These are phyloP conservation scores for Papiliotrema fonsecae DNA, from an alignment of 1,284 basidiomycete genomes.

Conservation along the genomic window DNA sequence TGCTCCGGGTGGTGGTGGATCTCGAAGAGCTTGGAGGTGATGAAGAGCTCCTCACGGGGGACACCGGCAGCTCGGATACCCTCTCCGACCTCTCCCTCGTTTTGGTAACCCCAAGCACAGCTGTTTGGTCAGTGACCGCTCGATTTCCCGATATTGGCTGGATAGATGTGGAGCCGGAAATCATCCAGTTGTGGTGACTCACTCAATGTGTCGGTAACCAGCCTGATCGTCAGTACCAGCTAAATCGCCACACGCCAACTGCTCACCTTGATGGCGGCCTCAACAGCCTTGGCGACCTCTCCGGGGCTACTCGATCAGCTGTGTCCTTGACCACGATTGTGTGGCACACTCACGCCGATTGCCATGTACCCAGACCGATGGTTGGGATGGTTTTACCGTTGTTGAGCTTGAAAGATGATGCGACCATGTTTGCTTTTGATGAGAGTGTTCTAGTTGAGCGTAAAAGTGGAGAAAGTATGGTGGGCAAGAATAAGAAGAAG, in stretches of 20 bases:
- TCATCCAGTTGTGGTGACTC: conserved; percentile 45
- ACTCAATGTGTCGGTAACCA: conserved; percentile 70
- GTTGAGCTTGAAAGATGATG: conserved; percentile 41
- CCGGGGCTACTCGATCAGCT: conserved; percentile 27
- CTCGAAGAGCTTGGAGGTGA: conserved; percentile 69
- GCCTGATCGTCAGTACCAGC: conserved; percentile 14
- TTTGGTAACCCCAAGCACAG: conserved; percentile 51
- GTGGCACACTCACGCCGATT: conserved; percentile 30
- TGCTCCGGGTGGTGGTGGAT: conserved; percentile 54
- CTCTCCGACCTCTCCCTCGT: conserved; percentile 80
- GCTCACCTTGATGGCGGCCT: conserved; percentile 41
- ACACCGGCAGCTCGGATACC: conserved; percentile 61
- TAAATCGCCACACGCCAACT: not conserved
- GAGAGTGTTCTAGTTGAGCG: conserved; percentile 11
- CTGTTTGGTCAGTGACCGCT: conserved; percentile 8
- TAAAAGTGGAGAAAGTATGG: conserved; percentile 17
- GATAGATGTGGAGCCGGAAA: no score
- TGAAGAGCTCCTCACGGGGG: conserved; percentile 61
- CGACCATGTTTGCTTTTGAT: conserved; percentile 19
- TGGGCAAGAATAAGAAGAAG: conserved; percentile 7
- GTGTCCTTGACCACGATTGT: not conserved
- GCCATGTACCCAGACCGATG: conserved; percentile 51
- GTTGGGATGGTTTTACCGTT: conserved; percentile 46
- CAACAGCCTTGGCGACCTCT: conserved; percentile 48
- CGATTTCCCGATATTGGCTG: no score